Percentiles rank a stretch among this genome's conserved stretches.
Evolutionary conservation across 2,329 filamentous ascomycete genomes (phyloP).

Genomic region (Fusarium sp.): DNA sequence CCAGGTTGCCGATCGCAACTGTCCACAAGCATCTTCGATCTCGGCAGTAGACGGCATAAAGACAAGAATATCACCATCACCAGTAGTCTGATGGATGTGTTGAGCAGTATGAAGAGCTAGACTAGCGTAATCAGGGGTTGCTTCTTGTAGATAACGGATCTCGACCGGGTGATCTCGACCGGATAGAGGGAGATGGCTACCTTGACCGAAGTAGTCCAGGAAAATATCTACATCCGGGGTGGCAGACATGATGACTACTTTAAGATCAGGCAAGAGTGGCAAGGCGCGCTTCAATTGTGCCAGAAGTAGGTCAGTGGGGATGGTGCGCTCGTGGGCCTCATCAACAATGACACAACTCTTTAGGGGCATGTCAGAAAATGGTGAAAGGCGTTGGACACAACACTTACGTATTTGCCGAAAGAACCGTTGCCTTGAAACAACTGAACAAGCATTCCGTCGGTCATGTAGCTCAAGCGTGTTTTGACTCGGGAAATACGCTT

Average conservation of each 20-base stretch:
- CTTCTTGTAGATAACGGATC: not conserved
- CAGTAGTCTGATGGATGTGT: not conserved
- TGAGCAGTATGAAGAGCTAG: not conserved
- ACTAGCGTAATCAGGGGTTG: not conserved
- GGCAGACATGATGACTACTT: not conserved
- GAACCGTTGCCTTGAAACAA: not conserved
- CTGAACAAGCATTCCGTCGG: constrained; percentile 12
- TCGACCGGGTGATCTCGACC: not conserved
- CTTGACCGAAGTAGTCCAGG: not conserved
- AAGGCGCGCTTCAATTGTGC: not conserved
- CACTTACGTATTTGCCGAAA: not conserved
- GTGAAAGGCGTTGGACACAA: not conserved
- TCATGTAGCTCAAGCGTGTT: constrained; percentile 25
- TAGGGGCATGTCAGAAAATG: not conserved
- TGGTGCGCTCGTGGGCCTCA: not conserved
- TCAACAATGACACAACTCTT: not conserved
- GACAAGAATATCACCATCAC: not conserved
- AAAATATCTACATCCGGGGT: not conserved
- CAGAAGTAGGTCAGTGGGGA: not conserved
- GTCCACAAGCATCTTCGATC: not conserved
- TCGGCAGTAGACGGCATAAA: not conserved
- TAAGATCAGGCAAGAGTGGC: not conserved
- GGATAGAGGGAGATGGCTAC: not conserved
- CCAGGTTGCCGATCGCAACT: not conserved
- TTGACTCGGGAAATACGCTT: constrained; percentile 47